Evolutionary conservation across 1,139 yeast genomes (phyloP).

Genomic region (Martiniozyma asiatica): DNA sequence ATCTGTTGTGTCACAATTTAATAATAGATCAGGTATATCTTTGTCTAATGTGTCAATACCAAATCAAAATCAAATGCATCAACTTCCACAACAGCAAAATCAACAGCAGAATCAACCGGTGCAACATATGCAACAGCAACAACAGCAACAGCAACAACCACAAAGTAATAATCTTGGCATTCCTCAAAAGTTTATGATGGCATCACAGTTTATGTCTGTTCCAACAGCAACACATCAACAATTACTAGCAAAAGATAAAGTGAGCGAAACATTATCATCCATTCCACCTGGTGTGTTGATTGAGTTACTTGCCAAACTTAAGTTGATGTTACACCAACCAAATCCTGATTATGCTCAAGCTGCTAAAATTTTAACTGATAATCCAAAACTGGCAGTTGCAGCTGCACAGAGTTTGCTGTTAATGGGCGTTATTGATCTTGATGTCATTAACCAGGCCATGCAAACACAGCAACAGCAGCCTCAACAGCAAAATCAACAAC

Average conservation of each 20-base stretch:
- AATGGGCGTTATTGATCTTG: constrained; percentile 64
- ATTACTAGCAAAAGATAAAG: constrained; percentile 38
- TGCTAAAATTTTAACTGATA: constrained; percentile 24
- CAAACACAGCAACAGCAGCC: constrained; percentile 3
- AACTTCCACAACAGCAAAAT: constrained; percentile 3
- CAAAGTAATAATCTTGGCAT: constrained; percentile 3
- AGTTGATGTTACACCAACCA: constrained; percentile 37
- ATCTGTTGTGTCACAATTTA: constrained; percentile 18
- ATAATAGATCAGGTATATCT: too few relatives aligned
- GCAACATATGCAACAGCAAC: constrained; percentile 2
- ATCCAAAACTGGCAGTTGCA: constrained; percentile 46
- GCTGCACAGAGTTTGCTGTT: constrained; percentile 64
- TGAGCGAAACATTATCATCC: constrained; percentile 42
- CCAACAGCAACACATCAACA: constrained; percentile 28
- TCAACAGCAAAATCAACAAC: constrained; percentile 1
- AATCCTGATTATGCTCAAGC: constrained; percentile 39
- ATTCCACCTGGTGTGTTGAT: constrained; percentile 61
- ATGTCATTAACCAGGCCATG: constrained; percentile 40
- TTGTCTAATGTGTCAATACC: too few relatives aligned
- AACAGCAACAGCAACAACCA: constrained; percentile 3
- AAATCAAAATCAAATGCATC: constrained; percentile 5
- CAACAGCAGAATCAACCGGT: constrained; percentile 5
- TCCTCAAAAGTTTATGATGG: constrained; percentile 36
- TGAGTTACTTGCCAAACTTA: constrained; percentile 54
- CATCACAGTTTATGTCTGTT: constrained; percentile 39